These are phyloP conservation scores for Plasmopara halstedii DNA, from an alignment of 352 stramenopile genomes.

Conservation along the genomic window DNA sequence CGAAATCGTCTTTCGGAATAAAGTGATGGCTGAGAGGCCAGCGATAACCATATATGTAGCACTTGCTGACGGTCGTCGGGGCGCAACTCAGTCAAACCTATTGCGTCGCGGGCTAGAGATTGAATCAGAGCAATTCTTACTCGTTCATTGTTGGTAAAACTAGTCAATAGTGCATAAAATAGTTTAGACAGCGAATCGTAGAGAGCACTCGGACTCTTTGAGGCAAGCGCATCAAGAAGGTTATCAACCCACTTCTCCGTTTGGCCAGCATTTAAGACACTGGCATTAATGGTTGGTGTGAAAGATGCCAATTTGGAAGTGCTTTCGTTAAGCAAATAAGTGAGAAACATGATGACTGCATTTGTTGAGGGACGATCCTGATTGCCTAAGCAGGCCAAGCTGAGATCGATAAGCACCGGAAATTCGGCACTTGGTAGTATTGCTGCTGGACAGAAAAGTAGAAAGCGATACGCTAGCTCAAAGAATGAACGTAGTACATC, in stretches of 20 bases:
- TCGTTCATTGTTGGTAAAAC: slow-evolving; percentile 29
- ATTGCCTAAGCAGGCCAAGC: slow-evolving; percentile 49
- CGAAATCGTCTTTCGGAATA: slow-evolving; percentile 54
- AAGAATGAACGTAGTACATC: slow-evolving; percentile 62
- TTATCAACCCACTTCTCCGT: slow-evolving; percentile 45
- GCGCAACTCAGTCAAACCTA: slow-evolving; percentile 34
- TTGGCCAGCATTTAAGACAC: slow-evolving; percentile 32
- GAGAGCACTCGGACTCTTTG: slow-evolving; percentile 45
- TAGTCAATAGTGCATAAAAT: slow-evolving; percentile 43
- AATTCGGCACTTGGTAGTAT: slow-evolving; percentile 52
- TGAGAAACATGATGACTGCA: slow-evolving; percentile 59
- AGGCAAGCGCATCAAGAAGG: slow-evolving; percentile 38
- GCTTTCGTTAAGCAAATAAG: slow-evolving; percentile 52
- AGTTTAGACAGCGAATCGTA: slow-evolving; percentile 48
- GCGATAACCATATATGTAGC: slow-evolving; percentile 43
- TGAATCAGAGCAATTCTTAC: slow-evolving; percentile 26
- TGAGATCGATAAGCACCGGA: slow-evolving; percentile 49
- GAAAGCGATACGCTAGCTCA: slow-evolving; percentile 58
- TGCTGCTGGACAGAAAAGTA: slow-evolving; percentile 60
- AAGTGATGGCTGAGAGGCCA: slow-evolving; percentile 42
- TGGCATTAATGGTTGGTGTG: slow-evolving; percentile 33
- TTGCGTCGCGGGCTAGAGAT: slow-evolving; percentile 24
- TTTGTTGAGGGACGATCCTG: slow-evolving; percentile 61
- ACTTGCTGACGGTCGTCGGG: slow-evolving; percentile 43
- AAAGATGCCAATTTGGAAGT: slow-evolving; percentile 36